These are phyloP conservation scores for Termitomyces sp. DNA, from an alignment of 768 basidiomycete species.

Conservation along the genomic window DNA sequence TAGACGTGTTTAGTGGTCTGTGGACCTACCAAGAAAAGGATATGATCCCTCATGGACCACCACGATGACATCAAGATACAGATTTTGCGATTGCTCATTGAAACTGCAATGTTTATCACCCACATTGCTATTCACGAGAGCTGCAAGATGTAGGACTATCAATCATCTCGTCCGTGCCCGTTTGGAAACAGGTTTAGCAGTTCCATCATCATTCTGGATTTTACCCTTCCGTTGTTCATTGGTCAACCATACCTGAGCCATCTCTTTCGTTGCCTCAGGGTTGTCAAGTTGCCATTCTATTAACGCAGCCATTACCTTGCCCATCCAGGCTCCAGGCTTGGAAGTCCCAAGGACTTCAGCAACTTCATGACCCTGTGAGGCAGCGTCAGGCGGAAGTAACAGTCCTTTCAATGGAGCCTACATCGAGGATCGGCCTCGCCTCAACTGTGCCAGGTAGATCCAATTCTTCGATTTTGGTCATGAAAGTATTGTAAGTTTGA, in stretches of 20 bases:
- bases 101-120: not conserved
- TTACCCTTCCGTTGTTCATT: conserved; percentile 44
- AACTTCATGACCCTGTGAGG: conserved; percentile 65
- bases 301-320: conserved; percentile 55
- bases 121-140: not conserved
- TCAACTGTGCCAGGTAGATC: conserved; percentile 57
- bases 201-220: conserved; percentile 21
- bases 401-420: conserved; percentile 31
- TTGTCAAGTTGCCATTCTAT: conserved; percentile 84
- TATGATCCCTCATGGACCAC: no score
- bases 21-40: no score
- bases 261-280: conserved; percentile 58
- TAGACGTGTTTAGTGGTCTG: no score
- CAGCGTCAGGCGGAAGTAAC: conserved; percentile 2
- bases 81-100: not conserved
- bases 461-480: conserved; percentile 52
- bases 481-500: conserved; percentile 60
- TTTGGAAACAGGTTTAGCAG: conserved; percentile 30
- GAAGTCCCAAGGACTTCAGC: conserved; percentile 41
- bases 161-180: conserved; percentile 29
- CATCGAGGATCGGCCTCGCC: conserved; percentile 71
- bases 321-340: conserved; percentile 68
- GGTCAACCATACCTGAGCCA: conserved; percentile 66
- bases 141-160: not conserved
- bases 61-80: no score